These are phyloP conservation scores for Populus tremula DNA, from an alignment of 345 rosid species.

Conservation along the genomic window DNA sequence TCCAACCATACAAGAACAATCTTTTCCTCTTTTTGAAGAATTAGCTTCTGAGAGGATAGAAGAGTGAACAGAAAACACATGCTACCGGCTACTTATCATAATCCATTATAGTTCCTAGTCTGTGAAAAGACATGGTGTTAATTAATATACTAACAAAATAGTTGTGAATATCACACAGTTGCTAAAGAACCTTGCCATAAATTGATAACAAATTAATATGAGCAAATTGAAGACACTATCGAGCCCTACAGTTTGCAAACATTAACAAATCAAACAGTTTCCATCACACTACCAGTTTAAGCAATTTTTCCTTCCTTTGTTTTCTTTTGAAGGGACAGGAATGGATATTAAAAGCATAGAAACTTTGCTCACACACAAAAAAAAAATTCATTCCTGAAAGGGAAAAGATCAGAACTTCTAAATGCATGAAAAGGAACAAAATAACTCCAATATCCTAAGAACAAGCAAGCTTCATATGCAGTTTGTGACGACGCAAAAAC, in stretches of 20 bases:
- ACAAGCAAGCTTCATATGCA: slow-evolving; percentile 74
- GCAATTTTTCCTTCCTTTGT: not conserved
- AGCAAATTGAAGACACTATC: not conserved
- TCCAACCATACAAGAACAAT: slow-evolving; percentile 92
- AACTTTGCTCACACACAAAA: not conserved
- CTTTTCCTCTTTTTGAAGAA: slow-evolving; percentile 98
- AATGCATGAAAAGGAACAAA: slow-evolving; percentile 52
- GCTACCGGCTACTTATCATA: slow-evolving; percentile 64
- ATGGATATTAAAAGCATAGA: slow-evolving; percentile 7
- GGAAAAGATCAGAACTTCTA: slow-evolving; percentile 56
- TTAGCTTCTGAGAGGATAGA: slow-evolving; percentile 78
- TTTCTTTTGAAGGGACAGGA: not conserved
- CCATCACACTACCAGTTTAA: not conserved
- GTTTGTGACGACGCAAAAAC: slow-evolving; percentile 72
- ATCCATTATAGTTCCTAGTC: slow-evolving; percentile 48
- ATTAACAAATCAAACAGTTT: not conserved
- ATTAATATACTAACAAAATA: slow-evolving; percentile 10
- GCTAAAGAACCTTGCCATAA: slow-evolving; percentile 4
- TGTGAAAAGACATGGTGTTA: slow-evolving; percentile 34
- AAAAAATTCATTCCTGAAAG: slow-evolving; percentile 63
- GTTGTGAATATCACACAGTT: slow-evolving; percentile 4
- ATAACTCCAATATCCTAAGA: slow-evolving; percentile 85
- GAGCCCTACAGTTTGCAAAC: not conserved
- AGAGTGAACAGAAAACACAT: slow-evolving; percentile 82
- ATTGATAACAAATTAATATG: not conserved